A percentile compares a stretch with the other conserved stretches of the same genome.
phyloP scores from a whole-genome alignment of 2,329 filamentous ascomycete genomes.

The Arthrinium phaeospermum region DNA sequence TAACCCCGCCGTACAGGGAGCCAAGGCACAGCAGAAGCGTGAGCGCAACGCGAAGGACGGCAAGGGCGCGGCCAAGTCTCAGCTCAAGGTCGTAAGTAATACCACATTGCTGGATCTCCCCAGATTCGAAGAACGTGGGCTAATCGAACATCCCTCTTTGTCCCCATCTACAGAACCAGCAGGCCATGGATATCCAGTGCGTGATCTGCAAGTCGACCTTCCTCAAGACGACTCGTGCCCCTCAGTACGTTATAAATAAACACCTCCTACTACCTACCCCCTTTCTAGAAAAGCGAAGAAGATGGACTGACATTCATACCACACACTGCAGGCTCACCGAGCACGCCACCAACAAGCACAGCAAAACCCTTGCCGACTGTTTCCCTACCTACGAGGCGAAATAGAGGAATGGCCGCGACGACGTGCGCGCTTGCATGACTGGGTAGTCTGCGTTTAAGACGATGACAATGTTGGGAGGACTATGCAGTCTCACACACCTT shows the following conservation, averaged over 20 bases:
- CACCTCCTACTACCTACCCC: not conserved
- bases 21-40: constrained; percentile 73
- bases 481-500: not conserved
- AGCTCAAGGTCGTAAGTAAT: constrained; percentile 69
- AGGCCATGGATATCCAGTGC: constrained; percentile 80
- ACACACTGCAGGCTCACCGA: constrained; percentile 61
- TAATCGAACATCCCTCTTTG: not conserved
- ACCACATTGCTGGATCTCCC: not conserved
- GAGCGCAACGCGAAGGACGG: constrained; percentile 71
- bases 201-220: constrained; percentile 78
- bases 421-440: constrained; percentile 22
- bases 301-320: not conserved
- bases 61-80: constrained; percentile 65
- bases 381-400: constrained; percentile 59
- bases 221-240: constrained; percentile 76
- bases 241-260: constrained; percentile 59
- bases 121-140: not conserved
- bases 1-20: constrained; percentile 51
- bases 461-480: not conserved
- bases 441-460: not conserved
- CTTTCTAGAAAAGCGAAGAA: not conserved
- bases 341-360: constrained; percentile 79
- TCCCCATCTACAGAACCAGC: constrained; percentile 61
- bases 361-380: constrained; percentile 72
- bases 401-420: constrained; percentile 29